Evolutionary conservation across 2,329 filamentous ascomycete genomes (phyloP).

Genomic region (Sarocladiaceae sp.): DNA sequence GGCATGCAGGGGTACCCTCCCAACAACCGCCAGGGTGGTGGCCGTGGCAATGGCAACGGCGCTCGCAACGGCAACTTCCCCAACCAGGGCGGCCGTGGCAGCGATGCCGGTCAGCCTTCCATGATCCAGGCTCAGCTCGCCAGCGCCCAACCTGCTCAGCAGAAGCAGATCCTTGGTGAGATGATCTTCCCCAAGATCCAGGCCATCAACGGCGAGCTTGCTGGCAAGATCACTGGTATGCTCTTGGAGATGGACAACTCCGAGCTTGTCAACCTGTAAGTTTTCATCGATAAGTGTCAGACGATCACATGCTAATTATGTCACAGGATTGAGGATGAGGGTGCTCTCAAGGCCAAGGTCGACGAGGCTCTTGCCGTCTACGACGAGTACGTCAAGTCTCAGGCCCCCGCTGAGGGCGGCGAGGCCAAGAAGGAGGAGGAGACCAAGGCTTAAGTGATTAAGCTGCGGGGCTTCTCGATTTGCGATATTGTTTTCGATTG

Average conservation of each 20-base stretch:
- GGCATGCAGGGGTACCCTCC: constrained; percentile 55
- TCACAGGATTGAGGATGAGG: constrained; percentile 81
- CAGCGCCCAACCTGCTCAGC: constrained; percentile 62
- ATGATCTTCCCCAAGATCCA: constrained; percentile 98
- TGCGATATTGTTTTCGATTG: constrained; percentile 23
- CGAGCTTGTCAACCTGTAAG: constrained; percentile 94
- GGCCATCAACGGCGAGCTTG: constrained; percentile 87
- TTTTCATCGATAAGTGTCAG: constrained; percentile 23
- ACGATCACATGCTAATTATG: constrained; percentile 11
- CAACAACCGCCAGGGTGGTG: constrained; percentile 50
- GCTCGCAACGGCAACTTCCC: constrained; percentile 40
- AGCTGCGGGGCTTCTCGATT: constrained; percentile 1
- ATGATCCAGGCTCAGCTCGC: constrained; percentile 57
- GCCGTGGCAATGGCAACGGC: constrained; percentile 36
- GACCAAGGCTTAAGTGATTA: constrained; percentile 34
- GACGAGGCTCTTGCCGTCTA: constrained; percentile 96
- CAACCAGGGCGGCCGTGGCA: constrained; percentile 42
- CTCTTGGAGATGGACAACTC: constrained; percentile 98
- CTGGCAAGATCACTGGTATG: constrained; percentile 99
- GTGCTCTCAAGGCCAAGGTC: constrained; percentile 88
- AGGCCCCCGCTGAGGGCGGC: constrained; percentile 39
- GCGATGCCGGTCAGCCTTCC: constrained; percentile 24
- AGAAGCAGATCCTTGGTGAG: constrained; percentile 99
- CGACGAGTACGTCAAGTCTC: constrained; percentile 96
- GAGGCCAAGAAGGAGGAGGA: constrained; percentile 47